Evolutionary conservation across 768 basidiomycete genomes (phyloP), one percentile per base, ranked within the genome.

Genomic region (Rhodotorula graminis): DNA sequence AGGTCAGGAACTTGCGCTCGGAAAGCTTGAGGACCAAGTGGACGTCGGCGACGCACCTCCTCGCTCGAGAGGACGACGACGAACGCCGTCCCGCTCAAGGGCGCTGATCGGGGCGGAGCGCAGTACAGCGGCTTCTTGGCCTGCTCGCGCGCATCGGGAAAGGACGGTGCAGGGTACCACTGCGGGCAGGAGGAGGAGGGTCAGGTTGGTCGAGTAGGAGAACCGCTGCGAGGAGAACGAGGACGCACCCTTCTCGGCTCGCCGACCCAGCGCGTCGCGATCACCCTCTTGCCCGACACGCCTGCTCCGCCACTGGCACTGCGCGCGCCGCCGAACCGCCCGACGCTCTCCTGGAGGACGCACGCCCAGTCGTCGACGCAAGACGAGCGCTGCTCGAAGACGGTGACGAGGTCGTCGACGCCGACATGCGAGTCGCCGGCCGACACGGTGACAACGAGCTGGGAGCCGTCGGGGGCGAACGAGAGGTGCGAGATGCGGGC

Each of bases 331-430:
- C 69, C 70, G 42, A 69, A 69, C 44, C 57, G 40, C 27, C n/a
- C 67, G 27, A 62, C 67, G 27, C 52, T 53, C 40, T 75, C 74
- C 47, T 69, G 67, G 31, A 68, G 56, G 33, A 66, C 61, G 42
- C 63, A 33, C 2, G 31, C 23, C 74, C 74, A 75, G n/a, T 75
- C 70, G 57, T 71, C 67, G 42, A 65, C 49, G n/a, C 67, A 68
- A 11, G 64, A 15, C 1, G 46, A 40, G 27, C 23, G 16, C 31
- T 75, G 74, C 57, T 75, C 74, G 23, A 59, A 75, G 18, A 75
- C 60, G 11, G 70, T 69, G 10, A 75, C 25, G 29, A 46, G 15
- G 61, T 75, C 74, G 31, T 55, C 67, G 1, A 25, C 29, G 7
- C 56, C 56, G 37, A 9, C 37, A 9, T 33, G 40, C 25, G 25